Percentiles rank a stretch among this genome's conserved stretches.
Conservation (phyloP, 345 rosid genomes). For the Hypericum androsaemum region DNA sequence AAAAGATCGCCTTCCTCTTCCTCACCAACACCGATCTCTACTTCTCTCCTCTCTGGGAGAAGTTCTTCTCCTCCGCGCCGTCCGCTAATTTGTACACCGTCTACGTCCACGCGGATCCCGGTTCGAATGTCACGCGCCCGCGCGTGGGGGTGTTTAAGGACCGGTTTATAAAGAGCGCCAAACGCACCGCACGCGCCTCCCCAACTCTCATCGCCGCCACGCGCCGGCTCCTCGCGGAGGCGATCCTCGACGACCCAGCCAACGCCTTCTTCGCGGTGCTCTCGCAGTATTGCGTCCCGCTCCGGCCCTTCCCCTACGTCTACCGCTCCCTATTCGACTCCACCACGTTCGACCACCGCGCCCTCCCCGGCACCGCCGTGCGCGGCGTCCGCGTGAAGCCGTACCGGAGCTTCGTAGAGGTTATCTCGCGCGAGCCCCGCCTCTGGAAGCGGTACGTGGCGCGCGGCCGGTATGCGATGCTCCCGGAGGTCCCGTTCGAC, state of each 20-base stretch:
- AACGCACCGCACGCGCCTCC: slow-evolving; percentile 73
- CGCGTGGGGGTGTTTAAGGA: slow-evolving; percentile 28
- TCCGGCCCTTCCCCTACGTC: slow-evolving; percentile 61
- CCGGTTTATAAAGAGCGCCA: slow-evolving; percentile 46
- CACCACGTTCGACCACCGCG: slow-evolving; percentile 35
- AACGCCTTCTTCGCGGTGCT: slow-evolving; percentile 72
- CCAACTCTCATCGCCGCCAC: slow-evolving; percentile 88
- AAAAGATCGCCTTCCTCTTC: slow-evolving; percentile 85
- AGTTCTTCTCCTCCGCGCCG: slow-evolving; percentile 36
- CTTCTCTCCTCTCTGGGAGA: slow-evolving; percentile 73
- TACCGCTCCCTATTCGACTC: slow-evolving; percentile 51
- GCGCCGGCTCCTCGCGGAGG: slow-evolving; percentile 77
- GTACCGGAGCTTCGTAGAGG: slow-evolving; percentile 71
- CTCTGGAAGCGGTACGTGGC: slow-evolving; percentile 80
- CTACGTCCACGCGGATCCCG: slow-evolving; percentile 86
- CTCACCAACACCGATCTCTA: slow-evolving; percentile 86
- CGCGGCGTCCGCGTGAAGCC: slow-evolving; percentile 38
- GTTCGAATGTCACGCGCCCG: slow-evolving; percentile 43
- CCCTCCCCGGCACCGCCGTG: slow-evolving; percentile 24
- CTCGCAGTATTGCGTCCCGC: slow-evolving; percentile 80
- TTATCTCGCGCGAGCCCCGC: slow-evolving; percentile 47
- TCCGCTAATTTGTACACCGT: slow-evolving; percentile 45
- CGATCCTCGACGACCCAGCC: slow-evolving; percentile 82
- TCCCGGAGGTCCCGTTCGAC: slow-evolving; percentile 69
- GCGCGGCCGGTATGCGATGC: slow-evolving; percentile 62